Percentiles rank a stretch among this genome's conserved stretches.
These are phyloP conservation scores for Glebionis coronaria DNA, from an alignment of 129 eudicot genomes.

Conservation along the genomic window DNA sequence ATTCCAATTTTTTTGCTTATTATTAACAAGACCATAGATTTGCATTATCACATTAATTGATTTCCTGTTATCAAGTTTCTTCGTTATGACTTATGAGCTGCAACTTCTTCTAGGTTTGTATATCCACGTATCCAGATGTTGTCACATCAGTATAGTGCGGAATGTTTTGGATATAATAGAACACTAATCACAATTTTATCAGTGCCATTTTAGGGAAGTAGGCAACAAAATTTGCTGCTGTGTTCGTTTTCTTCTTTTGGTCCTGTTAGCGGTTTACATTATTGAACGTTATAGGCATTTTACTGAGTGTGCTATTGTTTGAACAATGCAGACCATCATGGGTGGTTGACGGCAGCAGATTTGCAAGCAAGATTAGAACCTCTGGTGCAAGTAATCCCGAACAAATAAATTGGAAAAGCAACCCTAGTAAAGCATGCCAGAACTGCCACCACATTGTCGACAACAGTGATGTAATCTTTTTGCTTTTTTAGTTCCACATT, in stretches of 20 bases:
- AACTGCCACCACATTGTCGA: slow-evolving; percentile 70
- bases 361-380: slow-evolving; percentile 85
- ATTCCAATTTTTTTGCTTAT: too few species aligned
- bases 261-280: not conserved
- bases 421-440: slow-evolving; percentile 85
- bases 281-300: not conserved
- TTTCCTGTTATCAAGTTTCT: too few species aligned
- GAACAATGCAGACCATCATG: slow-evolving; percentile 78
- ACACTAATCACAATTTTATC: too few species aligned
- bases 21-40: too few species aligned
- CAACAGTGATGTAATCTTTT: slow-evolving; percentile 72
- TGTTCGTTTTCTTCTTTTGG: not conserved
- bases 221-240: too few species aligned
- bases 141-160: too few species aligned
- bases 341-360: slow-evolving; percentile 81
- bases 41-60: too few species aligned
- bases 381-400: slow-evolving; percentile 55
- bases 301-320: not conserved
- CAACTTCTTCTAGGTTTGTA: too few species aligned
- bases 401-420: slow-evolving; percentile 69
- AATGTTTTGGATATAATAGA: too few species aligned
- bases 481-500: slow-evolving; percentile 8
- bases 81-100: too few species aligned
- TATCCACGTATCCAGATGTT: too few species aligned
- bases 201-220: too few species aligned